phyloP scores from a whole-genome alignment of 2,329 filamentous ascomycete genomes.

The Penicillium concentricum region DNA sequence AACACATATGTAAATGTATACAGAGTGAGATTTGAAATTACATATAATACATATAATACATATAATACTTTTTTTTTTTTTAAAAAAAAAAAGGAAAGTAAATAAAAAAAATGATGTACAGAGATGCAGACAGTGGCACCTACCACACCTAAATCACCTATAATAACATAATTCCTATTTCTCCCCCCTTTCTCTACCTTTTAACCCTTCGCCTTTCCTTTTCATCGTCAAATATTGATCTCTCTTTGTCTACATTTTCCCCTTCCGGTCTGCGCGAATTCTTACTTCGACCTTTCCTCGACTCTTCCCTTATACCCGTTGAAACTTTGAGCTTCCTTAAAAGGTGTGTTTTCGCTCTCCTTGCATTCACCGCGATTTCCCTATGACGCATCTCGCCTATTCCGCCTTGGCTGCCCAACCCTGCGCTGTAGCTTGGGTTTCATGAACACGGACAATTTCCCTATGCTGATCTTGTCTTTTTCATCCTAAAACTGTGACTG shows the following conservation, averaged over 20 bases:
- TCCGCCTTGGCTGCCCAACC: constrained; percentile 2
- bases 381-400: constrained; percentile 1
- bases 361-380: neutral
- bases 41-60: neutral
- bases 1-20: neutral
- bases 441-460: neutral
- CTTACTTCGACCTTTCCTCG: neutral
- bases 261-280: neutral
- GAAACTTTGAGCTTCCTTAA: neutral
- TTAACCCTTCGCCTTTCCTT: constrained; percentile 3
- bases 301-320: neutral
- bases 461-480: neutral
- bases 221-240: neutral
- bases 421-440: neutral
- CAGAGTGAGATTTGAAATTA: neutral
- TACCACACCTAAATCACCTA: constrained; percentile 28
- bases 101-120: constrained; percentile 20
- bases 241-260: neutral
- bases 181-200: constrained; percentile 8
- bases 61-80: too few relatives aligned
- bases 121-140: constrained; percentile 20
- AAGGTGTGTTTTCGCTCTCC: neutral
- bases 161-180: constrained; percentile 8
- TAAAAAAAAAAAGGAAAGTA: constrained; percentile 12
- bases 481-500: neutral